These are phyloP conservation scores for Aureoboletus auriporus DNA, from an alignment of 768 basidiomycete species.

Conservation along the genomic window DNA sequence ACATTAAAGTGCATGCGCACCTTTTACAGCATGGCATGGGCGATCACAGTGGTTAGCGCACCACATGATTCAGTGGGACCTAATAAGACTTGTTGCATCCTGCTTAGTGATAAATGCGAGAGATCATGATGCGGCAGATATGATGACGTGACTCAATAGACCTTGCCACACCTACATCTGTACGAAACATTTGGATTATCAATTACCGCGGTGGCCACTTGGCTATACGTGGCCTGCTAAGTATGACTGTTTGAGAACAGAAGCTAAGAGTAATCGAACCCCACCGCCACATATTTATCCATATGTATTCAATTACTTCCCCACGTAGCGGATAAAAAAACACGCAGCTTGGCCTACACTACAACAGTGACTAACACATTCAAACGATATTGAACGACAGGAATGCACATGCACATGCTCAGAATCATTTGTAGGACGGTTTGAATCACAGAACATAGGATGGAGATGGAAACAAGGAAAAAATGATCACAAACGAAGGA, in stretches of 20 bases:
- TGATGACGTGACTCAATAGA: too few relatives aligned
- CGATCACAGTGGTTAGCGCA: too few relatives aligned
- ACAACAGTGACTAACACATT: conserved; percentile 26
- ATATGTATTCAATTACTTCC: conserved; percentile 4
- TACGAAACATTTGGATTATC: neutral
- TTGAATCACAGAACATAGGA: conserved; percentile 10
- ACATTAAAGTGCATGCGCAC: neutral
- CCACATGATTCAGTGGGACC: too few relatives aligned
- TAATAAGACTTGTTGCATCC: too few relatives aligned
- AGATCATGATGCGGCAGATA: too few relatives aligned
- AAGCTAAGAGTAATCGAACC: neutral
- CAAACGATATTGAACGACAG: conserved; percentile 22
- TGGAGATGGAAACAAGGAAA: conserved; percentile 5
- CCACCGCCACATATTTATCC: neutral
- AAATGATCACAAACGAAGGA: conserved; percentile 15
- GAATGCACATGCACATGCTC: conserved; percentile 27
- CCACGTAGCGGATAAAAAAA: neutral
- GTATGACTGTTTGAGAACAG: too few relatives aligned
- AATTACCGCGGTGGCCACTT: conserved; percentile 8
- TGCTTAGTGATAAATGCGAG: too few relatives aligned
- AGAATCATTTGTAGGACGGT: conserved; percentile 18
- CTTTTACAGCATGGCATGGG: conserved; percentile 22
- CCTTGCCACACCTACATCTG: neutral
- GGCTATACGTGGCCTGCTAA: neutral
- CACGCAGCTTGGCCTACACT: conserved; percentile 20